Evolutionary conservation across 2,329 filamentous ascomycete genomes (phyloP), one percentile per base, ranked within the genome.

Genomic region (Coniochaeta prunicola): DNA sequence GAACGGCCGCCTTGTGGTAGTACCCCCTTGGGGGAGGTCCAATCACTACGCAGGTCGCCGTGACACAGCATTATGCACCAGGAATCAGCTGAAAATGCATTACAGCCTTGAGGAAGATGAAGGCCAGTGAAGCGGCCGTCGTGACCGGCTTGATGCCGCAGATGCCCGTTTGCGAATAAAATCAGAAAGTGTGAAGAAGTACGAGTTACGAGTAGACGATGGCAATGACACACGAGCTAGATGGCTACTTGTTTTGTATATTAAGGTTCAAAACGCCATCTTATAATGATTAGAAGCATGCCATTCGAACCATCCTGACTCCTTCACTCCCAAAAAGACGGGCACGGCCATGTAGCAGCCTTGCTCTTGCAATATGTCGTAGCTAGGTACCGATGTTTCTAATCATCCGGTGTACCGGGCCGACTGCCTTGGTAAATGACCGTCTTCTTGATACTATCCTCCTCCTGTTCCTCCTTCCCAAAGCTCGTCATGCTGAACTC

Each of bases 401-500:
- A 67, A 59, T 67, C 66, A 63, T 67, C 65, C 53, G 68, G 69
- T 50, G 67, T 70, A 38, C 63, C 68, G 5, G 67, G 67, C 42
- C 65, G 67, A 59, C 69, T 73, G 26, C 68, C 68, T 59, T 71
- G 70, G 65, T 69, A 73, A 57, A 71, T 45, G 17, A 72, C 69
- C 6, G 70, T 64, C 40, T 65, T 66, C 58, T 70, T 66, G 13
- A 60, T 63, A 58, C 68, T 69, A 58, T 75, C 71, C 64, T 80
- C 77, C 62, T 78, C 74, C 55, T 76, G 72, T 34, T 79, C 76
- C 53, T 79, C 77, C 30, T 69, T 70, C 30, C 72, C 74, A 59
- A 84, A 83, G 59, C 76, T 81, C 26, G 82, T 85, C 74, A 84
- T 80, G 66, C 79, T 79, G 60, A 83, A 82, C 57, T 84, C 82